Percentiles rank a stretch among this genome's conserved stretches.
Conservation (phyloP, 345 rosid genomes). For the Salix exigua region DNA sequence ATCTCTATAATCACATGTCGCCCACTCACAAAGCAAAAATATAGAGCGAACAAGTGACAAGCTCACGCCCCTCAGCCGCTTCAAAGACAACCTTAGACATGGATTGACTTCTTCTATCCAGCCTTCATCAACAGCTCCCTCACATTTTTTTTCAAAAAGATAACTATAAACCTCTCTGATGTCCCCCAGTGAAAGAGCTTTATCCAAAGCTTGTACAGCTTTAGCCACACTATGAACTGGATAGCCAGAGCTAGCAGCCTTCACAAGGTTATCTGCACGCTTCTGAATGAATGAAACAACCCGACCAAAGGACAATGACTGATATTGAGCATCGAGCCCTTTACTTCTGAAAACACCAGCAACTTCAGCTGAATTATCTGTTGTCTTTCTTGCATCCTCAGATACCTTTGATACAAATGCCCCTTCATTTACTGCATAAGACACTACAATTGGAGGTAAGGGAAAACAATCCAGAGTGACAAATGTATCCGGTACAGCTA, state of each 20-base stretch:
- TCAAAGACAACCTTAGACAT: slow-evolving; percentile 74
- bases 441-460: slow-evolving; percentile 67
- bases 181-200: slow-evolving; percentile 78
- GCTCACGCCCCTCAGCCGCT: slow-evolving; percentile 71
- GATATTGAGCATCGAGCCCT: slow-evolving; percentile 68
- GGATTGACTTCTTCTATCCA: slow-evolving; percentile 89
- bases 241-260: slow-evolving; percentile 65
- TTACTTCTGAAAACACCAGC: slow-evolving; percentile 52
- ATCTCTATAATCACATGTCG: slow-evolving; percentile 87
- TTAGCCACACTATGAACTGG: slow-evolving; percentile 69
- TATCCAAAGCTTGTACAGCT: slow-evolving; percentile 88
- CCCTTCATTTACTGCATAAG: slow-evolving; percentile 64
- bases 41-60: slow-evolving; percentile 68
- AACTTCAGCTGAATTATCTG: slow-evolving; percentile 46
- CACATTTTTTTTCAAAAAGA: slow-evolving; percentile 77
- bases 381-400: slow-evolving; percentile 62
- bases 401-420: slow-evolving; percentile 60
- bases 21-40: slow-evolving; percentile 97
- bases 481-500: slow-evolving; percentile 92
- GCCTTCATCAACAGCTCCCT: slow-evolving; percentile 63
- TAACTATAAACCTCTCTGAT: slow-evolving; percentile 51
- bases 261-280: slow-evolving; percentile 70
- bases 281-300: slow-evolving; percentile 69
- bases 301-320: slow-evolving; percentile 63
- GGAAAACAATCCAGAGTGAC: slow-evolving; percentile 96